Percentiles rank a stretch among this genome's conserved stretches.
These are phyloP conservation scores for Dipodascopsis uninucleata DNA, from an alignment of 805 yeast species.

Conservation along the genomic window DNA sequence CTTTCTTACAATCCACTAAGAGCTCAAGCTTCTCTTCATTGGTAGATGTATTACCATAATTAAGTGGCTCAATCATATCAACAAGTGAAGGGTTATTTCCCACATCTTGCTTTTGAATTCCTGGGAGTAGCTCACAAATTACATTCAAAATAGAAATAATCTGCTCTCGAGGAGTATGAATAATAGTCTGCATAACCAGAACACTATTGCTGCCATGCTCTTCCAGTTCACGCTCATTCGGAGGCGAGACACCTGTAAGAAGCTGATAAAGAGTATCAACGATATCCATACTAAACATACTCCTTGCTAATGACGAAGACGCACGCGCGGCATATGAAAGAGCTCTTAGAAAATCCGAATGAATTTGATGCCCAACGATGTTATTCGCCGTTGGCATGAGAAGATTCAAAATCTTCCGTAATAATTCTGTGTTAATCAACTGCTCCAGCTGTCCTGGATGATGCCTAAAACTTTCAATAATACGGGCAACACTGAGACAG, in stretches of 20 bases:
- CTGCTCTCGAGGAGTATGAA: constrained; percentile 70
- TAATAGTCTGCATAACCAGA: constrained; percentile 62
- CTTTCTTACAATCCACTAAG: constrained; percentile 9
- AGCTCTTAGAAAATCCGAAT: constrained; percentile 35
- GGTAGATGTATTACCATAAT: constrained; percentile 17
- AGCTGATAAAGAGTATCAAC: constrained; percentile 49
- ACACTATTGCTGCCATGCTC: constrained; percentile 35
- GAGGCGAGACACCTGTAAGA: constrained; percentile 47
- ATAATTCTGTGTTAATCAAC: constrained; percentile 40
- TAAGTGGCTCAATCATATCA: constrained; percentile 1
- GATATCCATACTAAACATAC: constrained; percentile 48
- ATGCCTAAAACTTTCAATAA: constrained; percentile 48
- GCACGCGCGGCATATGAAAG: constrained; percentile 44
- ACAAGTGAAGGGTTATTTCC: constrained; percentile 24
- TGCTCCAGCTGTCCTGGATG: constrained; percentile 46
- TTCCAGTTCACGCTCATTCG: constrained; percentile 27
- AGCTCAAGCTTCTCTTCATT: constrained; percentile 30
- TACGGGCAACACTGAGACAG: constrained; percentile 60
- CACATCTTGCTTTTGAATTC: constrained; percentile 26
- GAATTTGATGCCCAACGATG: constrained; percentile 15
- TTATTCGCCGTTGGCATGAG: constrained; percentile 20
- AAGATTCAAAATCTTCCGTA: constrained; percentile 29
- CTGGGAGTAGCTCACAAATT: constrained; percentile 57
- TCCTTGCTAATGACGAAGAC: constrained; percentile 44
- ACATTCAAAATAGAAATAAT: constrained; percentile 53